Base-by-base conservation (phyloP, 2,329 filamentous ascomycete species). In the Cercospora canescens region DNA sequence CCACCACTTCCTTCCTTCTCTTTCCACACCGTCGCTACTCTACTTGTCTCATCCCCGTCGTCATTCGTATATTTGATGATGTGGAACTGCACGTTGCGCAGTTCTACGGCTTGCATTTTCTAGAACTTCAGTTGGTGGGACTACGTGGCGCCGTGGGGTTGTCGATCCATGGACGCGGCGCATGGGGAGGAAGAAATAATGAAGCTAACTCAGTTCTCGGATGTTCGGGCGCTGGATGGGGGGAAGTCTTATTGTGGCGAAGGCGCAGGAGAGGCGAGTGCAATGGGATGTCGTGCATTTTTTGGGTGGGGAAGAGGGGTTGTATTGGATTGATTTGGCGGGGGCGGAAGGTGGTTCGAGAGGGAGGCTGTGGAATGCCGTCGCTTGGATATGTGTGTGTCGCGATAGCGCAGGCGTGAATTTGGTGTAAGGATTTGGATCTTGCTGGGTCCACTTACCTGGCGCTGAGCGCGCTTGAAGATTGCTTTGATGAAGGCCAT, bases 1-100 rank as follows among this genome's bases (percentile, higher is more conserved):
- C 64, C 2, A 41, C 21, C 9, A 66, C 64, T 24, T 66, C 64
- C 64, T 63, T 66, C 16, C n/a, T n/a, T n/a, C n/a, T 66, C 60
- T 6, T 63, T 16, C 37, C 34, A 61, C 6, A 66, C 60, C 1
- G 41, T 39, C 18, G 64, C 64, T n/a, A 41, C 48, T 7, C 64
- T 60, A 26, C 41, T 58, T 12, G 11, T n/a, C 30, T 66, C 56
- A 12, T 66, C 41, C 26, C 62, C 12, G 6, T 66, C 64, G 8
- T 32, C 50, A 21, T 62, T 45, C 12, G 59, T 26, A 28, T 64
- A 26, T 7, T n/a, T n/a, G n/a, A 35, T 50, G 14, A 64, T 35
- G 6, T 52, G 41, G 55, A 64, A 64, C 18, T 32, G 37, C n/a
- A 64, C 62, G 39, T 60, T 35, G 1, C 55, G 62, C 55, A 60